Evolutionary conservation across 2,329 filamentous ascomycete species (phyloP), one percentile per base, ranked within the genome.

Genomic region (Pseudogymnoascus sp.): DNA sequence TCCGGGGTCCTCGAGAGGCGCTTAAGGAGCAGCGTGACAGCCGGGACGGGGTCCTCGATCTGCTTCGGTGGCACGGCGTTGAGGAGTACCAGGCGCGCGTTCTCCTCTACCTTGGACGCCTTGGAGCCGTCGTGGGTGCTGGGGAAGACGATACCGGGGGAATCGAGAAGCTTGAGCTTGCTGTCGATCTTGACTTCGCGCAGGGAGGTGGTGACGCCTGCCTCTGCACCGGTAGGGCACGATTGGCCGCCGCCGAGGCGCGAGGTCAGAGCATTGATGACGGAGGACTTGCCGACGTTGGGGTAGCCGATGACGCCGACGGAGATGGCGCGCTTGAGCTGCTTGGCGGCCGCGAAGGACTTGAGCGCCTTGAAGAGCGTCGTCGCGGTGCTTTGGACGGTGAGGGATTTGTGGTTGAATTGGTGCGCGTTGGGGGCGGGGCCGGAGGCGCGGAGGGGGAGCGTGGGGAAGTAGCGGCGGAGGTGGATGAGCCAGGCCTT

Each of bases 281-380:
- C 91, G 60, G 92, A 96, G 29, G 91, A 96, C 80, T 97, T 97
- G 74, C 93, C 93, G 65, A 96, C 93, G 74, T 97, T 97, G 70
- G 93, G 93, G 75, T 96, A 97, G 29, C 93, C 93, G 70, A 97
- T 96, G 66, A 97, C 90, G 68, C 93, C 93, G 65, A 97, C 93
- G 19, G 90, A 93, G 70, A 96, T 86, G 62, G 92, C 88, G 63
- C 93, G 88, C 82, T 96, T 96, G 68, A 97, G 80, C 74, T 96
- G 88, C 70, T 90, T 89, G 65, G 84, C 84, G 64, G 90, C 88
- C 9, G 93, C 90, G 73, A 90, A 97, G 46, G 90, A 88, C 80
- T 97, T 97, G 65, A 97, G 84, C 0, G 93, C 90, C 70, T 88
- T 90, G 81, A 97, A 92, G 9, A 97, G 84, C 0, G 91, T 87